These are phyloP conservation scores for Lolium multiflorum DNA, from an alignment of 176 grass and related monocot species.

Conservation along the genomic window DNA sequence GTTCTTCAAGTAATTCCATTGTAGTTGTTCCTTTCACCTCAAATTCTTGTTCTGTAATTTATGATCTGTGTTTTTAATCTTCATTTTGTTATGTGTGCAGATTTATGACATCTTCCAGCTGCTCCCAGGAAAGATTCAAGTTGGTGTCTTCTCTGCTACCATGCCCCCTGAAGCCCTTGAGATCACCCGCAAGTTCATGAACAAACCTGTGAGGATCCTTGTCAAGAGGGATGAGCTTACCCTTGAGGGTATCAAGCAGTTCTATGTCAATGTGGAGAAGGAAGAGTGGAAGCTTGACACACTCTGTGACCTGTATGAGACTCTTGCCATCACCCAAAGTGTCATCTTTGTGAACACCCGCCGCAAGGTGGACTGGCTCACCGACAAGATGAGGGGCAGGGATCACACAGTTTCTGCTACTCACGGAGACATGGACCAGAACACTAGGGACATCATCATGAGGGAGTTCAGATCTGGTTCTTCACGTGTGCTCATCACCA, in stretches of 20 bases:
- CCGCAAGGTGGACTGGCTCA: constrained; percentile 94
- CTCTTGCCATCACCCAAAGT: constrained; percentile 87
- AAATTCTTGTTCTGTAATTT: neutral
- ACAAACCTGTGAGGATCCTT: constrained; percentile 91
- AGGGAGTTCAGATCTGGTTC: constrained; percentile 89
- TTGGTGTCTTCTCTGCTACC: constrained; percentile 90
- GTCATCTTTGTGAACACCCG: constrained; percentile 96
- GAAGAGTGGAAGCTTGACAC: constrained; percentile 98
- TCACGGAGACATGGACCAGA: constrained; percentile 95
- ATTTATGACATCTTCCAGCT: constrained; percentile 98
- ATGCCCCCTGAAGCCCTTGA: constrained; percentile 93
- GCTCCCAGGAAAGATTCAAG: constrained; percentile 81
- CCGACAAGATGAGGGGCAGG: constrained; percentile 90
- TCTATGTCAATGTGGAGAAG: constrained; percentile 90
- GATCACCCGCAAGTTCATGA: constrained; percentile 96
- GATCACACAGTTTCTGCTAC: constrained; percentile 92
- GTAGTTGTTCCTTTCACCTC: neutral
- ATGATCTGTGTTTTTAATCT: neutral
- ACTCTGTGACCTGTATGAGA: constrained; percentile 89
- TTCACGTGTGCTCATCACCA: constrained; percentile 87
- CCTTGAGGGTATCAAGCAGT: constrained; percentile 96
- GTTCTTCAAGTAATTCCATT: neutral
- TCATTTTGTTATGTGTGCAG: constrained; percentile 42
- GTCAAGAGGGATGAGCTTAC: constrained; percentile 97
- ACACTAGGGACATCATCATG: constrained; percentile 96